Base-by-base conservation (phyloP, 345 rosid species). In the Cardamine occulta region DNA sequence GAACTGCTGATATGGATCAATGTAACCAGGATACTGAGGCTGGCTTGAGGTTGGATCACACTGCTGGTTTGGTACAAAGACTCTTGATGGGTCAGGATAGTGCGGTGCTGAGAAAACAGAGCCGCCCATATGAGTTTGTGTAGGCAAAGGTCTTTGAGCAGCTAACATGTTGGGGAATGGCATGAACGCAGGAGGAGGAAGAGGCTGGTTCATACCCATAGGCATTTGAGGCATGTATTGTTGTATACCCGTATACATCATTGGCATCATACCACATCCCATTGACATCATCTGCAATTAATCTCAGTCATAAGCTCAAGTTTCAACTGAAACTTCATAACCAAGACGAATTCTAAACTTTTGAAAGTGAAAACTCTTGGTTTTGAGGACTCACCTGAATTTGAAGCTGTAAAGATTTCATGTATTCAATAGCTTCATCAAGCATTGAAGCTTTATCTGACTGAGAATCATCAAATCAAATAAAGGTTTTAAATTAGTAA, bases 251-350 rank as follows among this genome's bases (percentile, higher is more conserved):
- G 93, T 86, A 76, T 80, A 91, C 89, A 86, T 87, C 93, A 87
- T 86, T 0, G 93, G 93, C 45, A 85, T 86, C 86, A 89, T 78
- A 71, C 97, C 80, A 53, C 93, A 88, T 80, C 96, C 91, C 93
- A 89, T 85, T 76, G 96, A 91, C 96, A 91, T 91, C 87, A 88
- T 85, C 95, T 91, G 83, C 75, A 75, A 71, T 19, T 15, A 52
- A 75, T 68, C 45, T 37, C 64, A 65, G 28, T 71, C 63, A 64
- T 53, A 47, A 74, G 57, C 72, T 66, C 12, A 26, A 56, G 51
- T 26, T 74, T 52, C 18, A 31, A 5, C 7, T 31, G 7, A 31
- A 31, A 31, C 34, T 31, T 32, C 35, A 7, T 32, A 32, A 6
- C 1, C 35, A 34, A 34, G 10, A 34, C 10, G 39, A 34, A 34